phyloP scores from a whole-genome alignment of 495 filamentous ascomycete genomes.

The Echria macrotheca region DNA sequence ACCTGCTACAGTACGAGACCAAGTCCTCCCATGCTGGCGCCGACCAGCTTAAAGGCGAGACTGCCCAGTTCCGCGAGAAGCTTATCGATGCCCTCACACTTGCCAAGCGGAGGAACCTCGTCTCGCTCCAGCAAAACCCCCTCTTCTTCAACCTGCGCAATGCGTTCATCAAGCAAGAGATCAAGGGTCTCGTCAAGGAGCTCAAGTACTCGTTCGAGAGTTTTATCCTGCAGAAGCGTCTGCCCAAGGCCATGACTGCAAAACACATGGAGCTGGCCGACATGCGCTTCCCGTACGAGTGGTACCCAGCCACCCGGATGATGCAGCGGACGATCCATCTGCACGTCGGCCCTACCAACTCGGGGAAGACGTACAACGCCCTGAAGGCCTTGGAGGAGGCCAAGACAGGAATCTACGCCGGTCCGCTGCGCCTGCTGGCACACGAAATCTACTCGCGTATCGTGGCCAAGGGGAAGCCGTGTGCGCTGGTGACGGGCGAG shows the following conservation, averaged over 20 bases:
- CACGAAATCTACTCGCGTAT: conserved; percentile 89
- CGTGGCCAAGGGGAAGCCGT: conserved; percentile 63
- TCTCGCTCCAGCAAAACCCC: conserved; percentile 37
- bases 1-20: too few relatives aligned
- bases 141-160: conserved; percentile 52
- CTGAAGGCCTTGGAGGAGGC: conserved; percentile 76
- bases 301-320: conserved; percentile 77
- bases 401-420: conserved; percentile 79
- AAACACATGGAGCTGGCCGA: conserved; percentile 67
- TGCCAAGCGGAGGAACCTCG: conserved; percentile 25
- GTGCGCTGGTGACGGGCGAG: conserved; percentile 86
- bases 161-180: conserved; percentile 48
- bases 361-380: conserved; percentile 95
- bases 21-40: too few relatives aligned
- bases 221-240: conserved; percentile 32
- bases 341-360: conserved; percentile 97
- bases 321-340: conserved; percentile 80
- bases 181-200: conserved; percentile 46
- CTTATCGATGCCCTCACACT: conserved; percentile 32
- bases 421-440: conserved; percentile 82
- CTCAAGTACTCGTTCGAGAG: conserved; percentile 59
- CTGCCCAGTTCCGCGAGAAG: conserved; percentile 29
- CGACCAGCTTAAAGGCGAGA: conserved; percentile 22
- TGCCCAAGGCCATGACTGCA: conserved; percentile 28
- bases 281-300: conserved; percentile 78